A percentile compares a stretch with the other conserved stretches of the same genome.
phyloP scores from a whole-genome alignment of 805 yeast genomes.

The Kodamaea kaohsiungensis region DNA sequence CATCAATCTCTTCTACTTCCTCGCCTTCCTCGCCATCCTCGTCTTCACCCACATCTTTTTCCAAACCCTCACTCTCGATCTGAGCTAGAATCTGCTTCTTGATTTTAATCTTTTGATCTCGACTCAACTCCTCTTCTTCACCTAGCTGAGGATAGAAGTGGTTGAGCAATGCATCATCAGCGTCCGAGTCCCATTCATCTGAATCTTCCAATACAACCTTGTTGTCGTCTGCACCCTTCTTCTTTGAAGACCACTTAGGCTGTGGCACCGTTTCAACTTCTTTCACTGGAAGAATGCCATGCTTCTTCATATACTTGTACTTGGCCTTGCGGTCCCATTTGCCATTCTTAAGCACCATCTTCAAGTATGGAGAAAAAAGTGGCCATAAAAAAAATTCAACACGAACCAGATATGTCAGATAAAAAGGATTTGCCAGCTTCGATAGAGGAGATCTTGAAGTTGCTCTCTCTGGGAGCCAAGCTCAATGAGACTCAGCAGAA shows the following conservation, averaged over 20 bases:
- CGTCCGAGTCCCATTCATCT: conserved; percentile 39
- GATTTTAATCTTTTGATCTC: conserved; percentile 37
- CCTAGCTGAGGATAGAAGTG: conserved; percentile 43
- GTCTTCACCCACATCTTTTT: conserved; percentile 11
- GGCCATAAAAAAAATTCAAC: not conserved
- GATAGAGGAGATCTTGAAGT: conserved; percentile 61
- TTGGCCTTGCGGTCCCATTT: conserved; percentile 49
- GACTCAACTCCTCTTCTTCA: conserved; percentile 27
- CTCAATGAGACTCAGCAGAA: conserved; percentile 55
- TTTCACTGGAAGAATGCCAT: conserved; percentile 28
- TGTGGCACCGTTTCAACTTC: conserved; percentile 15
- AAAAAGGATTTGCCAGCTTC: conserved; percentile 26
- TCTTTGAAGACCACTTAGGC: conserved; percentile 38
- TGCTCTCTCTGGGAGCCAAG: conserved; percentile 53
- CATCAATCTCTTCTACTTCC: conserved; percentile 22
- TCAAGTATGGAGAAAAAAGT: not conserved
- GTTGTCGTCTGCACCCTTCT: conserved; percentile 12
- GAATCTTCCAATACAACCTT: conserved; percentile 25
- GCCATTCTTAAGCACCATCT: conserved; percentile 43
- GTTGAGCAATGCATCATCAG: conserved; percentile 41
- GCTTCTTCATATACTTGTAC: conserved; percentile 38
- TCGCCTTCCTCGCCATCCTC: conserved; percentile 8
- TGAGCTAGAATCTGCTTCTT: conserved; percentile 35
- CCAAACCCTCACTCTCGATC: conserved; percentile 18
- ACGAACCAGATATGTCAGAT: conserved; percentile 7